Conservation (phyloP, 2,329 filamentous ascomycete species). For the Aspergillus neoniger region DNA sequence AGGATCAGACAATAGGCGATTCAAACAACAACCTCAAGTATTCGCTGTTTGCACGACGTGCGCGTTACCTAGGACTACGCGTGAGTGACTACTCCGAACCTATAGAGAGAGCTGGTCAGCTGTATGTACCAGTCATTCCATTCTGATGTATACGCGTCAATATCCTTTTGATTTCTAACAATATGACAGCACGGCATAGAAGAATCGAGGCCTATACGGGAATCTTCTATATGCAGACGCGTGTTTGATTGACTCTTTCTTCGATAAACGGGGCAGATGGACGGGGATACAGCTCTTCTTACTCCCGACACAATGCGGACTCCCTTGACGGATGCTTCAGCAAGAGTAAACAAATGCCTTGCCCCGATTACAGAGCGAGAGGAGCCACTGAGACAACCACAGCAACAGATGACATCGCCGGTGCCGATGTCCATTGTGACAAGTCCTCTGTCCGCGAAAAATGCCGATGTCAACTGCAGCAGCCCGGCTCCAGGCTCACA, state of each 20-base stretch:
- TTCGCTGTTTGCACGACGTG: not conserved
- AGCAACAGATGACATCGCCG: conserved; percentile 23
- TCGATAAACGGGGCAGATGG: conserved; percentile 28
- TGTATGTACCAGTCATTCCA: not conserved
- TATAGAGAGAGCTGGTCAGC: not conserved
- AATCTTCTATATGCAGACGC: not conserved
- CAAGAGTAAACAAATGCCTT: conserved; percentile 50
- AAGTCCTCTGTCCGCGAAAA: conserved; percentile 28
- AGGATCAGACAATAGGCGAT: not conserved
- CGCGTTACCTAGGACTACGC: not conserved
- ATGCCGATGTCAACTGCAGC: conserved; percentile 54
- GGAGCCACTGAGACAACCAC: conserved; percentile 13
- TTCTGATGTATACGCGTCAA: not conserved
- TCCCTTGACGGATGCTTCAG: conserved; percentile 53
- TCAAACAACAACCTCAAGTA: not conserved
- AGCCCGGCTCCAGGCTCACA: conserved; percentile 54
- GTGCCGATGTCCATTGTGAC: conserved; percentile 32
- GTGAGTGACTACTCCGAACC: not conserved
- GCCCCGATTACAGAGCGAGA: conserved; percentile 23
- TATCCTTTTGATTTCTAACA: not conserved
- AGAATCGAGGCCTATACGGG: not conserved
- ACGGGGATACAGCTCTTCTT: conserved; percentile 14
- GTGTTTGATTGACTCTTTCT: conserved; percentile 13
- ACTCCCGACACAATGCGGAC: conserved; percentile 28
- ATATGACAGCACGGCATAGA: too few species aligned